Conservation (phyloP, 352 stramenopile genomes). For the Pythium rhizo-oryzae region DNA sequence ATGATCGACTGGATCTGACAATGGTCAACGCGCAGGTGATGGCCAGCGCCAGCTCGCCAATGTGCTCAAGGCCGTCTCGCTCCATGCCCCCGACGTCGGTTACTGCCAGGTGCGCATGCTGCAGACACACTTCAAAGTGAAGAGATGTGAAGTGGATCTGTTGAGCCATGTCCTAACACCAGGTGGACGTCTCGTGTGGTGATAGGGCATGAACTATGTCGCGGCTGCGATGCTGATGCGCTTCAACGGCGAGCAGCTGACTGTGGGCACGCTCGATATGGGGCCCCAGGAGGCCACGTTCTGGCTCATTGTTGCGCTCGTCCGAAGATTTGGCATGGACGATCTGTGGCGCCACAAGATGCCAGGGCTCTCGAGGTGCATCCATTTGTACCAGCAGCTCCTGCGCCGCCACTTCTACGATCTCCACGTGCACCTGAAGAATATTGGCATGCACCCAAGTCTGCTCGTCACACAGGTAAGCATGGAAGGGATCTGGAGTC, state of each 20-base stretch:
- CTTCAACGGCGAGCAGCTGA: constrained; percentile 34
- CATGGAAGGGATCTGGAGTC: background rate
- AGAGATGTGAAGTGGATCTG: no score
- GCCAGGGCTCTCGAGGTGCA: constrained; percentile 70
- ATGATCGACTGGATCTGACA: background rate
- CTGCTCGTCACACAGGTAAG: constrained; percentile 76
- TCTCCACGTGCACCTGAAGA: constrained; percentile 59
- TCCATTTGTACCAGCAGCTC: constrained; percentile 81
- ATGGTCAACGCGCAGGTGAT: constrained; percentile 32
- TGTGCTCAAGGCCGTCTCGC: constrained; percentile 67
- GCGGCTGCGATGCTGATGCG: constrained; percentile 60
- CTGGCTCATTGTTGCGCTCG: constrained; percentile 60
- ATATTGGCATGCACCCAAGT: constrained; percentile 84
- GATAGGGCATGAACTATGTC: constrained; percentile 87
- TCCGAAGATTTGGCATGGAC: constrained; percentile 55
- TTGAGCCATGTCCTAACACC: no score
- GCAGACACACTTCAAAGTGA: no score
- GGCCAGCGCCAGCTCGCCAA: constrained; percentile 65
- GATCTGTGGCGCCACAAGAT: constrained; percentile 81
- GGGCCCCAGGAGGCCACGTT: constrained; percentile 57
- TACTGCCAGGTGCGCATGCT: constrained; percentile 82
- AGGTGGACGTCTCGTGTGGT: no score
- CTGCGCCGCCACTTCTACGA: constrained; percentile 68
- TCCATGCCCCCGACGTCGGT: constrained; percentile 55
- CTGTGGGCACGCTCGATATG: background rate